These are phyloP conservation scores for Termitomyces sp. DNA, from an alignment of 768 basidiomycete species.

Conservation along the genomic window DNA sequence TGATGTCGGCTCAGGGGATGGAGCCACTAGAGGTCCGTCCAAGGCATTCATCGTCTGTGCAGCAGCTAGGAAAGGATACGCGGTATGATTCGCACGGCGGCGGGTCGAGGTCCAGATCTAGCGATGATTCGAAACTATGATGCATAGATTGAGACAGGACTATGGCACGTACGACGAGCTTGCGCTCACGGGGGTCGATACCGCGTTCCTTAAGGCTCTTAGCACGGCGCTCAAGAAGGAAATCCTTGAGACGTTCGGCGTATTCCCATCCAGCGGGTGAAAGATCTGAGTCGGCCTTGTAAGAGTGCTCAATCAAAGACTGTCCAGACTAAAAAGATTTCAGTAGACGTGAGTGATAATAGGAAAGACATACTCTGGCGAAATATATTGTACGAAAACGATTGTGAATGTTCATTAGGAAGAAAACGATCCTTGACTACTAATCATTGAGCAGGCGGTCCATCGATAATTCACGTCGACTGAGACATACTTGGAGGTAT, in stretches of 20 bases:
- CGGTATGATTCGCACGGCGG: slow-evolving; percentile 88
- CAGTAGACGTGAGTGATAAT: neutral
- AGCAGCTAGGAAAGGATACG: slow-evolving; percentile 81
- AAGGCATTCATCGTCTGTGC: slow-evolving; percentile 17
- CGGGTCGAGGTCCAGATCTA: slow-evolving; percentile 98
- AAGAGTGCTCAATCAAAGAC: slow-evolving; percentile 96
- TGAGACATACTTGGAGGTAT: slow-evolving; percentile 64
- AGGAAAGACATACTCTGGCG: slow-evolving; percentile 62
- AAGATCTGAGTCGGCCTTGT: slow-evolving; percentile 96
- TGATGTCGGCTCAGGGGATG: slow-evolving; percentile 8
- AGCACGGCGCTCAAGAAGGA: slow-evolving; percentile 78
- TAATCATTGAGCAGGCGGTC: slow-evolving; percentile 3
- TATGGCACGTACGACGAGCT: slow-evolving; percentile 52
- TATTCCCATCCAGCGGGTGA: slow-evolving; percentile 97
- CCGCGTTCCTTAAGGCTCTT: slow-evolving; percentile 73
- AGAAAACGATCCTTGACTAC: slow-evolving; percentile 93
- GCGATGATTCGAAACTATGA: neutral
- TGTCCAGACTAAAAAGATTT: slow-evolving; percentile 77
- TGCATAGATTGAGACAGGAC: neutral
- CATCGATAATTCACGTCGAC: neutral
- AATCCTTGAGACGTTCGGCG: slow-evolving; percentile 82
- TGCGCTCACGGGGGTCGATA: slow-evolving; percentile 51
- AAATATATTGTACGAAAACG: slow-evolving; percentile 92
- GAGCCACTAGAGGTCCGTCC: slow-evolving; percentile 4
- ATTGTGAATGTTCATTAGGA: slow-evolving; percentile 99